phyloP scores from a whole-genome alignment of 2,329 filamentous ascomycete genomes.

The Claviceps humidiphila region DNA sequence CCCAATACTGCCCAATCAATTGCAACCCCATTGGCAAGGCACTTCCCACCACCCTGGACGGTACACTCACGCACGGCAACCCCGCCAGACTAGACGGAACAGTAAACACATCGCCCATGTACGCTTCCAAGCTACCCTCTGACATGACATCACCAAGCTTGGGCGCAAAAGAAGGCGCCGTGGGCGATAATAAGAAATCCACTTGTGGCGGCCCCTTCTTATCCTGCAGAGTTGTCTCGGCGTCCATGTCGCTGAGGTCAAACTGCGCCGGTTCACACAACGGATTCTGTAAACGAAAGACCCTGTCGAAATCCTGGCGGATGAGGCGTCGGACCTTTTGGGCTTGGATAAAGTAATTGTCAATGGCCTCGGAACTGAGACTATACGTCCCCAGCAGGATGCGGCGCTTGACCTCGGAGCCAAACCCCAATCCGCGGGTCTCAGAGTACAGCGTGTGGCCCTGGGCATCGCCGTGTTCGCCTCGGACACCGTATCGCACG shows the following conservation, averaged over 20 bases:
- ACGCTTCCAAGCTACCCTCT: conserved; percentile 54
- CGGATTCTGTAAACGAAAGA: conserved; percentile 59
- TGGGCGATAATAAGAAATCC: conserved; percentile 80
- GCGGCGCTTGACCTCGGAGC: conserved; percentile 70
- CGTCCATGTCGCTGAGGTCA: conserved; percentile 47
- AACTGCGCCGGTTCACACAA: conserved; percentile 42
- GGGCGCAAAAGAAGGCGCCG: conserved; percentile 66
- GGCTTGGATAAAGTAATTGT: conserved; percentile 94
- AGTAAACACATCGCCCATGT: conserved; percentile 91
- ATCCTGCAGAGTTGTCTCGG: conserved; percentile 35
- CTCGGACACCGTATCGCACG: conserved; percentile 69
- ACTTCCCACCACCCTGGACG: conserved; percentile 27
- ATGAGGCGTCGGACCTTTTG: conserved; percentile 78
- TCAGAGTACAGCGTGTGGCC: conserved; percentile 60
- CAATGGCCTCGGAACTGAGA: conserved; percentile 76
- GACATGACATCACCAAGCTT: conserved; percentile 41
- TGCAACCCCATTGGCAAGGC: conserved; percentile 46
- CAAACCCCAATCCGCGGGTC: conserved; percentile 64
- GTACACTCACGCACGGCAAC: conserved; percentile 76
- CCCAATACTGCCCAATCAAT: conserved; percentile 69
- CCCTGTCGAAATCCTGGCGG: conserved; percentile 70
- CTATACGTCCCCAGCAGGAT: conserved; percentile 86
- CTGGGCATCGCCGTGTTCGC: conserved; percentile 36
- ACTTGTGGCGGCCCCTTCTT: conserved; percentile 51
- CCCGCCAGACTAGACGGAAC: conserved; percentile 90